phyloP scores from a whole-genome alignment of 306 rosid species.

The Lathyrus oleraceus region DNA sequence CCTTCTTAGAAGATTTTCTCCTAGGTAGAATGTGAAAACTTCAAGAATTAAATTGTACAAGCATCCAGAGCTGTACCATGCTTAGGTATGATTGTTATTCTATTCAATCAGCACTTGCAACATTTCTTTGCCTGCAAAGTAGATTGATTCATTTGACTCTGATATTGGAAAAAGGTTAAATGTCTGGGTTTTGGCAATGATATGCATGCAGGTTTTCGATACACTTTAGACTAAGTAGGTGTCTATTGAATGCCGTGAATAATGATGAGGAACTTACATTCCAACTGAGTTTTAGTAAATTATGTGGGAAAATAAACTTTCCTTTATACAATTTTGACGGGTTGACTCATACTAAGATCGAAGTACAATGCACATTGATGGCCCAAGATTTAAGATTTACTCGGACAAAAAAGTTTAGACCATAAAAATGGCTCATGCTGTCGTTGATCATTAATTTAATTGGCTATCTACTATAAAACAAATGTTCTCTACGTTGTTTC shows the following conservation, averaged over 20 bases:
- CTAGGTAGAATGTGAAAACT: conserved; percentile 29
- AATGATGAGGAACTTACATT: not conserved
- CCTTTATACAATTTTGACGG: not conserved
- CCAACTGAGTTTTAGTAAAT: not conserved
- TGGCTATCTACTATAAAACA: not conserved
- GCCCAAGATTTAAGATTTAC: not conserved
- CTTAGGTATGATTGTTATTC: conserved; percentile 31
- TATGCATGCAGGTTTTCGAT: not conserved
- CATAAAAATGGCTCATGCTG: not conserved
- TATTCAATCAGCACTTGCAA: not conserved
- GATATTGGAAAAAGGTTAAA: conserved; percentile 1
- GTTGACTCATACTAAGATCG: not conserved
- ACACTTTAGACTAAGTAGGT: not conserved
- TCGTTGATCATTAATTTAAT: not conserved
- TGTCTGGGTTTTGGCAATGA: not conserved
- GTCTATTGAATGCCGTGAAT: not conserved
- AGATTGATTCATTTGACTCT: not conserved
- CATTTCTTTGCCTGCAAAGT: not conserved
- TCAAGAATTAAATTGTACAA: conserved; percentile 32
- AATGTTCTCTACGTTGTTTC: not conserved
- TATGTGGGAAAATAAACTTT: not conserved
- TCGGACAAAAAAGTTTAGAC: not conserved
- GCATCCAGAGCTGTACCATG: conserved; percentile 30
- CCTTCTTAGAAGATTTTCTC: conserved; percentile 43
- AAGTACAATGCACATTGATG: not conserved